Evolutionary conservation across 345 rosid genomes (phyloP).

Genomic region (Corymbia maculata): DNA sequence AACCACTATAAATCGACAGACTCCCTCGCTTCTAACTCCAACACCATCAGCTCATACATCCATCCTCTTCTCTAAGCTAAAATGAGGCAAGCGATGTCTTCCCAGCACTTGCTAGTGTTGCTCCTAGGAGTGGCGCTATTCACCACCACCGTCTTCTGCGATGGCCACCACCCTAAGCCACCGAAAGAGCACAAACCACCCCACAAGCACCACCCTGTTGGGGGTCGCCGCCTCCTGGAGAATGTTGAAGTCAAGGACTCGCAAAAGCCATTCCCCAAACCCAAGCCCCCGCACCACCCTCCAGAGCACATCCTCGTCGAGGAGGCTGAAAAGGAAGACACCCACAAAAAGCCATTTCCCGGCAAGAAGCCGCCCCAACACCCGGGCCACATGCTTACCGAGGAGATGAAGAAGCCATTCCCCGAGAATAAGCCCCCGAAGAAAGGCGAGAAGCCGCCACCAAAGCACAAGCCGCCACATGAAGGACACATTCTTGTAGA

Average conservation of each 20-base stretch:
- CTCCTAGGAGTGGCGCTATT: not conserved
- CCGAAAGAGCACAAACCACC: not conserved
- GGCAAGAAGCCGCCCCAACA: conserved; percentile 3
- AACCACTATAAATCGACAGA: not conserved
- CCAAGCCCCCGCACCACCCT: not conserved
- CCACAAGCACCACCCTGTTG: not conserved
- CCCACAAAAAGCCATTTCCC: not conserved
- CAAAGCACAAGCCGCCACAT: not conserved
- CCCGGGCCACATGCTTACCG: not conserved
- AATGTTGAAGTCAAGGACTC: not conserved
- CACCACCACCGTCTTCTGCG: not conserved
- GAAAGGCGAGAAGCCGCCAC: not conserved
- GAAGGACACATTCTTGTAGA: not conserved
- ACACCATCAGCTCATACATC: not conserved
- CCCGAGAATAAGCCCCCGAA: not conserved
- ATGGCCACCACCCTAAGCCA: not conserved
- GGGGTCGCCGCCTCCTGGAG: not conserved
- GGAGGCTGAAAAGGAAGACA: not conserved
- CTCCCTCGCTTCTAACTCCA: not conserved
- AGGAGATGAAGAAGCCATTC: not conserved
- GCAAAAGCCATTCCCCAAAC: not conserved
- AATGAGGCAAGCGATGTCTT: not conserved
- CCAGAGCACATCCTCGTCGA: not conserved
- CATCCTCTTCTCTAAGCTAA: not conserved
- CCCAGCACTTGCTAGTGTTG: not conserved